Evolutionary conservation across 2,329 filamentous ascomycete genomes (phyloP).

Genomic region (Aspergillus pseudonomiae): DNA sequence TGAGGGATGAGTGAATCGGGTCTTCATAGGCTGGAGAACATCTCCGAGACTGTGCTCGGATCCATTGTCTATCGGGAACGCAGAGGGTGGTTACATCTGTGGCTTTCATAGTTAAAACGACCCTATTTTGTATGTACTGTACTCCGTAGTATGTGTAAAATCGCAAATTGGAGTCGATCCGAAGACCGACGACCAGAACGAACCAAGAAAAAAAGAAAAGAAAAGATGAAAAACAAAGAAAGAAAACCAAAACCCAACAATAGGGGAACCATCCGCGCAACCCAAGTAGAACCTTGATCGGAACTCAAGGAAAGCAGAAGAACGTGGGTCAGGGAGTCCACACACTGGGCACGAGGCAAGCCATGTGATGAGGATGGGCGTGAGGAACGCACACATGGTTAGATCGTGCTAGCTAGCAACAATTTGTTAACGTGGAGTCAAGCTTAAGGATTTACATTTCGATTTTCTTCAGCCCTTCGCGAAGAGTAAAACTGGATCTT

Average conservation of each 20-base stretch:
- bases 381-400: constrained; percentile 8
- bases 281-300: neutral
- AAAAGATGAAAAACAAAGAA: neutral
- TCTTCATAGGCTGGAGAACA: neutral
- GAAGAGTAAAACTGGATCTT: neutral
- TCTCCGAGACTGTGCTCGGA: neutral
- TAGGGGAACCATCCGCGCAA: constrained; percentile 1
- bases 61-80: neutral
- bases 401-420: neutral
- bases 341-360: constrained; percentile 14
- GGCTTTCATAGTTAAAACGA: neutral
- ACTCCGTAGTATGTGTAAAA: neutral
- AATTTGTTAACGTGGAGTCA: constrained; percentile 6
- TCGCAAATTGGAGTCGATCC: neutral
- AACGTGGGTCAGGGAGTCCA: constrained; percentile 8
- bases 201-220: neutral
- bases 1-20: neutral
- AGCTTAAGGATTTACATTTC: constrained; percentile 8
- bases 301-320: neutral
- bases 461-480: constrained; percentile 7
- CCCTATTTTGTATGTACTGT: neutral
- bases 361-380: constrained; percentile 7
- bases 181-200: neutral
- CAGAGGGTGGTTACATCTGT: neutral
- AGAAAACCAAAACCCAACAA: neutral